Base-by-base conservation (phyloP, 768 basidiomycete species). In the Lyophyllum atratum region DNA sequence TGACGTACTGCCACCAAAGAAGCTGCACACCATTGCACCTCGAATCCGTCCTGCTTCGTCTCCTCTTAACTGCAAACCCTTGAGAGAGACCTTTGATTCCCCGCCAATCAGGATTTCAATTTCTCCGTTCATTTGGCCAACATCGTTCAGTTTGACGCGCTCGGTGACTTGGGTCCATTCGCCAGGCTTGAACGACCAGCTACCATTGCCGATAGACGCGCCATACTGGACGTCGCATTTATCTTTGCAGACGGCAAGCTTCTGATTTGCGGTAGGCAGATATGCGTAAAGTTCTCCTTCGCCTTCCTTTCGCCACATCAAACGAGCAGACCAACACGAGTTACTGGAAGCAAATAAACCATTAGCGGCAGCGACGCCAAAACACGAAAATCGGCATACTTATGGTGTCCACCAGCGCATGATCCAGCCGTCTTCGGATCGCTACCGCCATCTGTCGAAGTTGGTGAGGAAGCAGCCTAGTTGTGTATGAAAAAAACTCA, bases 261-360 rank as follows among this genome's bases (percentile, higher is more conserved):
- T 63, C 12, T 69, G 40, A 44, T 70, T 70, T 21, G 64, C 68
- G 31, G 76, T 74, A 12, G 87, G 87, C n/a, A 86, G 77, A 69
- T 90, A 89, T 43, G 83, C 82, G 76, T 89, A 89, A 28, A 89
- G 64, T 73, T 89, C 87, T 43, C 85, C 87, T 21, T 65, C 67
- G 40, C 84, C 85, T 6, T 79, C 67, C 6, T 71, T 65, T 54
- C 85, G 78, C 85, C 85, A 89, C 88, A 90, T 89, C 40, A 87
- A 70, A 52, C 86, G 83, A 39, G 77, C 79, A 17, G 83, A 84
- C 75, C 85, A 87, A 75, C 87, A 87, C 33, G 76, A 65, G 40
- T 79, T 70, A 51, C 85, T 81, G 43, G 5, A 55, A 39, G 3
- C 34, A 11, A 26, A n/a, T 19, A 34, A 8, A 40, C 6, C 25